Conservation (phyloP, 2,329 filamentous ascomycete species). For the Cercospora sp. region DNA sequence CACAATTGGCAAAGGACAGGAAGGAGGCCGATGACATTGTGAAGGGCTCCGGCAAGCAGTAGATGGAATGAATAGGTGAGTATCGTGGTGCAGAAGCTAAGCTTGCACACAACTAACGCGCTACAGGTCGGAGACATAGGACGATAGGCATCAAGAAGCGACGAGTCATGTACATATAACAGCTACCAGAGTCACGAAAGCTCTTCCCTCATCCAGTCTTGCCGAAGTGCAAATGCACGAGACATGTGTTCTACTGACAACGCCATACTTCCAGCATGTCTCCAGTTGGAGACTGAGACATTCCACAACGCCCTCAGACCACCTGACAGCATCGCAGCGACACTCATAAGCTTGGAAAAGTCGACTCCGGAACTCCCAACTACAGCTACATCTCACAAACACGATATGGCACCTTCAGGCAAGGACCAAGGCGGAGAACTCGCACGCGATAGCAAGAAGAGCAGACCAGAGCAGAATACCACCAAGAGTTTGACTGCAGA, state of each 20-base stretch:
- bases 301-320: background rate
- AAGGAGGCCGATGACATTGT: slow-evolving; percentile 32
- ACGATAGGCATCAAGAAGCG: slow-evolving; percentile 1
- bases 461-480: background rate
- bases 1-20: slow-evolving; percentile 34
- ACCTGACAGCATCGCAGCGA: background rate
- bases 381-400: background rate
- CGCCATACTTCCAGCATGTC: background rate
- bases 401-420: background rate
- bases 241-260: background rate
- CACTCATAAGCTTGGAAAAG: background rate
- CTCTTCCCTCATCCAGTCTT: background rate
- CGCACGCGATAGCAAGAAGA: background rate
- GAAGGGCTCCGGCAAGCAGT: slow-evolving; percentile 18
- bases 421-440: background rate
- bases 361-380: background rate
- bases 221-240: background rate
- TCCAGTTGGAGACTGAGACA: background rate
- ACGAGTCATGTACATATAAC: slow-evolving; percentile 5
- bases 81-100: background rate
- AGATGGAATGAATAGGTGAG: slow-evolving; percentile 10
- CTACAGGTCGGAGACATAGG: background rate
- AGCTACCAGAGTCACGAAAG: slow-evolving; percentile 5
- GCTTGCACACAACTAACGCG: background rate
- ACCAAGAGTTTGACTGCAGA: background rate